Evolutionary conservation across 1,284 basidiomycete genomes (phyloP), one percentile per base, ranked within the genome.

Genomic region (Amylostereum chailletii): DNA sequence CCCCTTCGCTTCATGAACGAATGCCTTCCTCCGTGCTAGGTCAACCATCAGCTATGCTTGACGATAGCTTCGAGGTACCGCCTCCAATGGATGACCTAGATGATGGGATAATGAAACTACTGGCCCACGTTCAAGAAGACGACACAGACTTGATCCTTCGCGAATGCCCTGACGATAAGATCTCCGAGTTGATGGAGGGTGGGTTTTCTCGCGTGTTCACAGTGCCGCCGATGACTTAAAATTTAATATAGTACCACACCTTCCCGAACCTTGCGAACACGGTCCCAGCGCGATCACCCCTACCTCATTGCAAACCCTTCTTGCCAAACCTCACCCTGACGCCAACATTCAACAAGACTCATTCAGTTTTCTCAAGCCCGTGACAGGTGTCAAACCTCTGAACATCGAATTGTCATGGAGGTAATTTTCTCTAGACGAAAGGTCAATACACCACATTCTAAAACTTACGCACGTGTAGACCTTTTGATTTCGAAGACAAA

Each of bases 341-440:
- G 34, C 33, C 45, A 26, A 10, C 49, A 7, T 34, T 42, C 36
- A 56, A 84, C 53, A 74, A 70, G 61, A 76, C 75, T 51, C 51
- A 34, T 32, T 48, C 42, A n/a, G 31, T 29, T 2, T 53, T 45
- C 27, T 46, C n/a, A n/a, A 4, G 7, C 40, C 26, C 9, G 72
- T 69, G n/a, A 78, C 76, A 56, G 83, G 83, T 1, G 62, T 79
- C 11, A 74, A 77, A 51, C 70, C 81, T 8, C 67, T 86, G 5
- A 71, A 73, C 34, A 66, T 86, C 26, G 71, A 76, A 42, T 65
- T 88, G 43, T 79, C 80, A n/a, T 87, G 85, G 85, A 71, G 76
- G 85, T 84, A 48, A 45, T 74, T 60, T 26, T 37, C 48, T 11
- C 46, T 40, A 30, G 19, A 19, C 47, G 38, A 29, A 47, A 34